A percentile compares a stretch with the other conserved stretches of the same genome.
Evolutionary conservation across 2,329 filamentous ascomycete genomes (phyloP).

Genomic region (Zymoseptoria tritici): DNA sequence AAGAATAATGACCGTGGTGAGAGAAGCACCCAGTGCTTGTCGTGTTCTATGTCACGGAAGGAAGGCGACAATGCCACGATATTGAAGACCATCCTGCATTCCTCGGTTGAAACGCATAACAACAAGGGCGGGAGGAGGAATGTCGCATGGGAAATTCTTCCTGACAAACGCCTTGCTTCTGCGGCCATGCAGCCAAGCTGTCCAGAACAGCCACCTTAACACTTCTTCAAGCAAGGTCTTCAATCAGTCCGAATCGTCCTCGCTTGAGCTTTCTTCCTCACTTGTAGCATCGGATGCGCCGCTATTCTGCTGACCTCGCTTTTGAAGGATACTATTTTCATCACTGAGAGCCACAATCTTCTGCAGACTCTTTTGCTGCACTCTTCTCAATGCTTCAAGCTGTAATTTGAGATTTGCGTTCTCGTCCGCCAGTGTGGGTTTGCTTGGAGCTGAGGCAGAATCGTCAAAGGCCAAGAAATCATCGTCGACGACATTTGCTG

Average conservation of each 20-base stretch:
- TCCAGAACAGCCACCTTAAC: not conserved
- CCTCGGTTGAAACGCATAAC: conserved; percentile 23
- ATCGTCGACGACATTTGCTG: conserved; percentile 14
- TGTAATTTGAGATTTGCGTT: conserved; percentile 30
- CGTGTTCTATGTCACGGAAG: conserved; percentile 1
- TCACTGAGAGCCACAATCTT: conserved; percentile 38
- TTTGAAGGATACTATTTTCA: conserved; percentile 33
- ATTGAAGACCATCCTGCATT: conserved; percentile 18
- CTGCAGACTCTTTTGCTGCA: conserved; percentile 40
- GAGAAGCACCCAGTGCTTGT: conserved; percentile 13
- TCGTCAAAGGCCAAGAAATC: conserved; percentile 35
- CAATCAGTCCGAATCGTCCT: conserved; percentile 3
- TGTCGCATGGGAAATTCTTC: conserved; percentile 7
- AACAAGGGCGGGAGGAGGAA: conserved; percentile 22
- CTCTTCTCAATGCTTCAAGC: conserved; percentile 37
- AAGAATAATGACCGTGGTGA: conserved; percentile 7
- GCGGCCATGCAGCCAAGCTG: not conserved
- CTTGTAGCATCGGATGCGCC: conserved; percentile 1
- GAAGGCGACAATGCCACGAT: not conserved
- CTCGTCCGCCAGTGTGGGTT: conserved; percentile 19
- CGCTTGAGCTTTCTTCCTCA: conserved; percentile 2
- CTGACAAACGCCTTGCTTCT: not conserved
- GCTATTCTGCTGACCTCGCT: conserved; percentile 24
- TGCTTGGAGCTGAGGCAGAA: not conserved
- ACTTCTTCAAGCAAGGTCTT: not conserved